Evolutionary conservation across 2,329 filamentous ascomycete species (phyloP).

Genomic region (Coniella lustricola): DNA sequence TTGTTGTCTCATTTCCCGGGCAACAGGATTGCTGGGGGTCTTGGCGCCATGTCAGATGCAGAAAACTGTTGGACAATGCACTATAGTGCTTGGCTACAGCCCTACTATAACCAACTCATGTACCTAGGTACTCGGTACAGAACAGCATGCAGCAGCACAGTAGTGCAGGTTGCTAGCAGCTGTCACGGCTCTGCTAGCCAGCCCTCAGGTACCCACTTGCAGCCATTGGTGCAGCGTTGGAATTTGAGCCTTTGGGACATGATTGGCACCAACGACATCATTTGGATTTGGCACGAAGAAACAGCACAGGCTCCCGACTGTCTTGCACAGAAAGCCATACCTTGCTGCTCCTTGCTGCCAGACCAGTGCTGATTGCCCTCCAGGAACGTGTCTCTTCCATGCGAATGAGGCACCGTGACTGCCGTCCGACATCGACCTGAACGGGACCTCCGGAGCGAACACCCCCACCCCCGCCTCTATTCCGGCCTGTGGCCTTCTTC

Average conservation of each 20-base stretch:
- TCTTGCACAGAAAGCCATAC: not conserved
- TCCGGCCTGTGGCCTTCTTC: not conserved
- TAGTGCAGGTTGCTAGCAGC: not conserved
- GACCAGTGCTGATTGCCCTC: not conserved
- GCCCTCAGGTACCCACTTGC: not conserved
- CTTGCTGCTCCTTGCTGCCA: no score
- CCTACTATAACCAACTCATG: not conserved
- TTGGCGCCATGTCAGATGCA: not conserved
- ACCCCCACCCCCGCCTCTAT: not conserved
- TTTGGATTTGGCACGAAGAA: not conserved
- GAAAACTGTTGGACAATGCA: no score
- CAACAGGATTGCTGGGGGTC: slow-evolving; percentile 6
- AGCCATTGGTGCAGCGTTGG: not conserved
- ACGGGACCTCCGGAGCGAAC: slow-evolving; percentile 4
- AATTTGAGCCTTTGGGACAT: not conserved
- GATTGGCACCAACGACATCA: not conserved
- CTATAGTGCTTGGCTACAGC: not conserved
- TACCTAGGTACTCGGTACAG: not conserved
- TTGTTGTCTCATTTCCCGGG: slow-evolving; percentile 15
- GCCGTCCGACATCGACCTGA: not conserved
- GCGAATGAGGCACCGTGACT: not conserved
- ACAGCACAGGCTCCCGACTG: no score
- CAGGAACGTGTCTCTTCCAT: not conserved
- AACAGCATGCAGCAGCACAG: no score
- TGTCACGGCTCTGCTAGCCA: not conserved